A percentile compares a stretch with the other conserved stretches of the same genome.
These are phyloP conservation scores for Grigorovia yakushimaensis DNA, from an alignment of 805 yeast species.

Conservation along the genomic window DNA sequence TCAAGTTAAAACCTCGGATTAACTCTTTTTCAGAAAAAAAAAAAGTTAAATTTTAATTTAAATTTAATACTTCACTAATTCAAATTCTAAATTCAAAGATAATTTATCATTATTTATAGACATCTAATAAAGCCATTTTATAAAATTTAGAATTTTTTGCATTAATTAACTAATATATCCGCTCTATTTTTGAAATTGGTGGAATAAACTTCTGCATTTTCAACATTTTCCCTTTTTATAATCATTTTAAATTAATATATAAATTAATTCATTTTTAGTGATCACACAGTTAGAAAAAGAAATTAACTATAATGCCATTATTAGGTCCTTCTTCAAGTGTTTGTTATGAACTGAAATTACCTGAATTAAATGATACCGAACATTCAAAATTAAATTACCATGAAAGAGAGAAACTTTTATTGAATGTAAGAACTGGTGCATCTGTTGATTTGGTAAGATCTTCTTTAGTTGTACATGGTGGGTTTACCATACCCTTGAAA, in stretches of 20 bases:
- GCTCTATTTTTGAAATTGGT: too few relatives aligned
- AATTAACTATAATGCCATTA: slow-evolving; percentile 39
- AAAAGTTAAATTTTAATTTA: not conserved
- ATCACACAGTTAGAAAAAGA: too few relatives aligned
- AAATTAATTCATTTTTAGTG: not conserved
- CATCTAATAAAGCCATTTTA: too few relatives aligned
- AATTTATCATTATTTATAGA: too few relatives aligned
- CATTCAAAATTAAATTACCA: slow-evolving; percentile 22
- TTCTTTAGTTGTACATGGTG: slow-evolving; percentile 57
- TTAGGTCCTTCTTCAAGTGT: slow-evolving; percentile 54
- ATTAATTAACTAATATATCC: too few relatives aligned
- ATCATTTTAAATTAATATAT: too few relatives aligned
- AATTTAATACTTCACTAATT: too few relatives aligned
- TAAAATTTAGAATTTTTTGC: too few relatives aligned
- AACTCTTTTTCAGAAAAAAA: too few relatives aligned
- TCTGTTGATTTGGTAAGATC: slow-evolving; percentile 50
- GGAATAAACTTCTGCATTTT: too few relatives aligned
- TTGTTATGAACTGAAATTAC: slow-evolving; percentile 48
- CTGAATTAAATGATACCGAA: slow-evolving; percentile 26
- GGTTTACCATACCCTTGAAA: slow-evolving; percentile 49
- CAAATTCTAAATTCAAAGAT: too few relatives aligned
- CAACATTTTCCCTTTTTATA: too few relatives aligned
- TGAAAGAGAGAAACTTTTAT: slow-evolving; percentile 41
- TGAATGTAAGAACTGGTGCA: slow-evolving; percentile 62
- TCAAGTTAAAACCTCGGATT: not conserved